phyloP scores from a whole-genome alignment of 352 stramenopile genomes.

The Bremia lactucae region DNA sequence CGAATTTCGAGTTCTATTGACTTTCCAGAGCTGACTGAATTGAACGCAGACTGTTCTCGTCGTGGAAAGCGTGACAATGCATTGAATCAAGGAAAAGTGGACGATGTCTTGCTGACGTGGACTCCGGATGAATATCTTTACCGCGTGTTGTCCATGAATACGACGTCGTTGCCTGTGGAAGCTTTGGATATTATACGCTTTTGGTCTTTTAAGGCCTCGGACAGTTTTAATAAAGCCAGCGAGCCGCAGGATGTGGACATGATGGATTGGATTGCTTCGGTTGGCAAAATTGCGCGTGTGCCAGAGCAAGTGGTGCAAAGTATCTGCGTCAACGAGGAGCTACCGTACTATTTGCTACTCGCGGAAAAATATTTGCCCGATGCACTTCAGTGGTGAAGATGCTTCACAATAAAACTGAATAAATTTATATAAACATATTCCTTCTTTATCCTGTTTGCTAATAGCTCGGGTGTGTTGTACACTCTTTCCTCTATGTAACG shows the following conservation, averaged over 20 bases:
- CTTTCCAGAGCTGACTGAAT: constrained; percentile 46
- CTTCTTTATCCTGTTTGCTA: too few species aligned
- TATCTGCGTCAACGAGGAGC: constrained; percentile 23
- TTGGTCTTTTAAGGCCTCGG: constrained; percentile 69
- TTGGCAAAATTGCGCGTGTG: constrained; percentile 26
- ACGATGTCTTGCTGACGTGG: constrained; percentile 45
- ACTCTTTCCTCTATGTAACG: too few species aligned
- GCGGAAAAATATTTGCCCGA: constrained; percentile 62
- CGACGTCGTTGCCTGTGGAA: constrained; percentile 47
- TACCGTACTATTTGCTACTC: constrained; percentile 61
- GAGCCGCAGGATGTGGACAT: constrained; percentile 43
- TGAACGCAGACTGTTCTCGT: constrained; percentile 50
- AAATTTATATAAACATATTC: too few species aligned
- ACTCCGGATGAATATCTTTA: constrained; percentile 75
- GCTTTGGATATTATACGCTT: constrained; percentile 52
- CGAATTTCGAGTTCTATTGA: constrained; percentile 49
- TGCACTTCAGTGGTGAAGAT: constrained; percentile 59
- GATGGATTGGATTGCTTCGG: constrained; percentile 56
- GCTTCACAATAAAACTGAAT: too few species aligned
- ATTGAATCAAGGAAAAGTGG: constrained; percentile 19
- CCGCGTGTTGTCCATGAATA: constrained; percentile 52
- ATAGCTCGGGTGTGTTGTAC: too few species aligned
- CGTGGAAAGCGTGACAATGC: constrained; percentile 8
- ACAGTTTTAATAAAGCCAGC: constrained; percentile 51
- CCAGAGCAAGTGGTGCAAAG: constrained; percentile 32